Evolutionary conservation across 805 yeast genomes (phyloP).

Genomic region (Huiozyma sinensis): DNA sequence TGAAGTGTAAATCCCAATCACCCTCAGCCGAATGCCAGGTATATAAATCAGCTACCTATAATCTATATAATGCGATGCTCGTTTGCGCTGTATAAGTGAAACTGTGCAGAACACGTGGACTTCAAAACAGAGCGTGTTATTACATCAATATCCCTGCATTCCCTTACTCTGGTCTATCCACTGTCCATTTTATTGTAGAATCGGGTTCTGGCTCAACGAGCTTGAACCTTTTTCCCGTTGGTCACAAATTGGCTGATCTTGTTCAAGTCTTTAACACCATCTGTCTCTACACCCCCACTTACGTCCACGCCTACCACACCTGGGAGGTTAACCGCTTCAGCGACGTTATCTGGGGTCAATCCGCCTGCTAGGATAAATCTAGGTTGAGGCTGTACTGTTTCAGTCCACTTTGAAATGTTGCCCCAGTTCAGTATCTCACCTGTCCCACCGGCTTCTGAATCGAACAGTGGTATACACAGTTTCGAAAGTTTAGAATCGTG

Average conservation of each 20-base stretch:
- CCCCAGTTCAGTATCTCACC: slow-evolving; percentile 77
- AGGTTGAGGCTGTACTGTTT: slow-evolving; percentile 20
- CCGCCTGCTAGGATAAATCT: slow-evolving; percentile 82
- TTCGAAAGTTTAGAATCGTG: slow-evolving; percentile 5
- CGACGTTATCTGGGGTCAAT: slow-evolving; percentile 62
- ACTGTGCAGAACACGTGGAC: too few relatives aligned
- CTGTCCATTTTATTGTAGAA: too few relatives aligned
- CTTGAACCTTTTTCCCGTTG: slow-evolving; percentile 30
- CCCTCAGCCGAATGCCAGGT: too few relatives aligned
- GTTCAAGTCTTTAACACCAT: slow-evolving; percentile 57
- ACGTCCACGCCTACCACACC: slow-evolving; percentile 90
- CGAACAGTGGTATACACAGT: slow-evolving; percentile 44
- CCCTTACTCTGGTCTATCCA: too few relatives aligned
- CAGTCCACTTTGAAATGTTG: slow-evolving; percentile 32
- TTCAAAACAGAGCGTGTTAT: too few relatives aligned
- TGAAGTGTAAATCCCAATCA: too few relatives aligned
- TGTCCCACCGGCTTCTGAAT: slow-evolving; percentile 87
- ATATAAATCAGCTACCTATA: too few relatives aligned
- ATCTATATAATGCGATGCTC: too few relatives aligned
- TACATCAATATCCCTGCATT: too few relatives aligned
- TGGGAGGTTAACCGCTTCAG: slow-evolving; percentile 34
- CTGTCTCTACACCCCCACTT: slow-evolving; percentile 85
- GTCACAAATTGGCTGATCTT: slow-evolving; percentile 53
- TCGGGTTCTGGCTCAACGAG: not conserved
- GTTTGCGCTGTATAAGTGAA: too few relatives aligned